phyloP scores from a whole-genome alignment of 352 stramenopile species.

The Pythium utonaiense region DNA sequence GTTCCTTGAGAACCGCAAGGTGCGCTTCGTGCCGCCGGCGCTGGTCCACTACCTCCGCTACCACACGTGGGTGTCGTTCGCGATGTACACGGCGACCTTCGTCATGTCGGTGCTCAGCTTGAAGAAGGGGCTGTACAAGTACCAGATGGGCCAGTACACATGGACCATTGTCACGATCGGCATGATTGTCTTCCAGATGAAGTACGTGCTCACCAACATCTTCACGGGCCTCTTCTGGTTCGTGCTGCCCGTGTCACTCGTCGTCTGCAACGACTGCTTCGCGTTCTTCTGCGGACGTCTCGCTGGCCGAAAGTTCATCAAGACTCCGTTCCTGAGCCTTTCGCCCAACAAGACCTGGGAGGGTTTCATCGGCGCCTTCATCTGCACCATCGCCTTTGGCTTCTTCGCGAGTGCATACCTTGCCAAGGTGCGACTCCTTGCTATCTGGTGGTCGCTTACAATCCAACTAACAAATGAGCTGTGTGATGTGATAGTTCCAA shows the following conservation, averaged over 20 bases:
- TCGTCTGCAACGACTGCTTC: conserved; percentile 96
- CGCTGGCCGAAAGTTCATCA: conserved; percentile 92
- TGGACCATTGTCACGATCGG: conserved; percentile 95
- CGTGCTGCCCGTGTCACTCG: conserved; percentile 90
- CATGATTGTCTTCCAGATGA: conserved; percentile 96
- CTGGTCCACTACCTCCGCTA: conserved; percentile 89
- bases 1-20: conserved; percentile 84
- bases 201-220: conserved; percentile 96
- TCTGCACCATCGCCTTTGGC: conserved; percentile 94
- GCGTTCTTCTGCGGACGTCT: conserved; percentile 91
- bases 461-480: neutral
- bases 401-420: conserved; percentile 92
- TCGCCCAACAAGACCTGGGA: conserved; percentile 99
- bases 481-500: conserved; percentile 44
- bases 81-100: conserved; percentile 94
- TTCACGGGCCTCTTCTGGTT: conserved; percentile 96
- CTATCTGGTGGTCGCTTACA: neutral
- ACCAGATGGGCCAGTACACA: conserved; percentile 94
- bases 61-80: conserved; percentile 91
- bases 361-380: conserved; percentile 95
- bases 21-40: conserved; percentile 72
- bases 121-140: conserved; percentile 94
- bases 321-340: conserved; percentile 85
- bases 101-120: conserved; percentile 95
- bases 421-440: conserved; percentile 43